These are phyloP conservation scores for Kazachstania kunashirensis DNA, from an alignment of 805 yeast species.

Conservation along the genomic window DNA sequence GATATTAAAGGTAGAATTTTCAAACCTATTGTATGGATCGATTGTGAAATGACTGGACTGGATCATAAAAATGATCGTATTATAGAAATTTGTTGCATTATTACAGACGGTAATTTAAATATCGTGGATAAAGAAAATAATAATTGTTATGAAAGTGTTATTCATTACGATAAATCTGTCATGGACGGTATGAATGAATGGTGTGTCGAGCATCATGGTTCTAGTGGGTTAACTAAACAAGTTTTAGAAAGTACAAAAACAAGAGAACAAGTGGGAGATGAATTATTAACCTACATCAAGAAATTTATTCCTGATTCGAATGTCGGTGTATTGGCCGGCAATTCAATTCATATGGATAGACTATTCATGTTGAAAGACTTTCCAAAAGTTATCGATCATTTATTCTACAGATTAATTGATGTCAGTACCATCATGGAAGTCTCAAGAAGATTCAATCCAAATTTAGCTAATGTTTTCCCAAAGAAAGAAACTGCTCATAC, in stretches of 20 bases:
- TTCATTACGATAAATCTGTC: slow-evolving; percentile 52
- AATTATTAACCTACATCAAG: slow-evolving; percentile 52
- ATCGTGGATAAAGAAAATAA: slow-evolving; percentile 44
- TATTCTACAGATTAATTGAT: slow-evolving; percentile 76
- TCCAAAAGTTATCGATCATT: slow-evolving; percentile 55
- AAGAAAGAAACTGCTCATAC: slow-evolving; percentile 67
- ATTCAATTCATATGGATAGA: slow-evolving; percentile 85
- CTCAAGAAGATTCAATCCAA: slow-evolving; percentile 66
- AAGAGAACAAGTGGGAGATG: slow-evolving; percentile 50
- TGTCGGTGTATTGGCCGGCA: slow-evolving; percentile 77
- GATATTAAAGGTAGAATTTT: background rate
- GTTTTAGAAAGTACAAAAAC: slow-evolving; percentile 50
- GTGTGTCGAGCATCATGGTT: slow-evolving; percentile 78
- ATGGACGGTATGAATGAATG: slow-evolving; percentile 77
- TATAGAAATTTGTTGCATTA: slow-evolving; percentile 82
- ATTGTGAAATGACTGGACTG: slow-evolving; percentile 97
- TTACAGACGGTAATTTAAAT: slow-evolving; percentile 76
- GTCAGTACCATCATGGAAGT: slow-evolving; percentile 82
- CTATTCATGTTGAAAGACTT: slow-evolving; percentile 75
- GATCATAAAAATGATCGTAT: slow-evolving; percentile 72
- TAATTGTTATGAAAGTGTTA: slow-evolving; percentile 69
- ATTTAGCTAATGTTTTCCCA: slow-evolving; percentile 47
- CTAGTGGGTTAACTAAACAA: slow-evolving; percentile 65
- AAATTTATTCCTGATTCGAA: slow-evolving; percentile 42
- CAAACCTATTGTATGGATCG: slow-evolving; percentile 76